phyloP scores from a whole-genome alignment of 805 yeast species.

The Candida easanensis region DNA sequence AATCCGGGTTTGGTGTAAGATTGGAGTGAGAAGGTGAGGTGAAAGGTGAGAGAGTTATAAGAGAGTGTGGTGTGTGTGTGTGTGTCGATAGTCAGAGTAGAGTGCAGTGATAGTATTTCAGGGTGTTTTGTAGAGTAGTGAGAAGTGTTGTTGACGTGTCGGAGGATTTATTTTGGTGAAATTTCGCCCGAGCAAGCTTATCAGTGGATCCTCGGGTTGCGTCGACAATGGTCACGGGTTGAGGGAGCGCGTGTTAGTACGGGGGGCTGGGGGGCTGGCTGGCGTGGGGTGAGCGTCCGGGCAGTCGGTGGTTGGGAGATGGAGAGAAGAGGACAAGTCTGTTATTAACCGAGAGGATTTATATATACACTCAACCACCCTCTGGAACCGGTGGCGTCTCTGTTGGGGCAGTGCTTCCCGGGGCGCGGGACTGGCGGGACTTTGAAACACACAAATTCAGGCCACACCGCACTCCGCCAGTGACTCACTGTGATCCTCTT shows the following conservation, averaged over 20 bases:
- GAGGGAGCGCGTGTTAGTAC: not conserved
- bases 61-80: not conserved
- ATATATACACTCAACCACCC: too few species aligned
- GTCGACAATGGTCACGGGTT: too few species aligned
- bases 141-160: not conserved
- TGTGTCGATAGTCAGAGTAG: too few species aligned
- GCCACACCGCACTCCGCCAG: not conserved
- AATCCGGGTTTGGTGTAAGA: too few species aligned
- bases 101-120: not conserved
- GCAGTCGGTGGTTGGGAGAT: not conserved
- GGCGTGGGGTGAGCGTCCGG: not conserved
- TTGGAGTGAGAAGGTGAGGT: too few species aligned
- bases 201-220: not conserved
- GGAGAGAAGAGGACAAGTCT: too few species aligned
- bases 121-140: not conserved
- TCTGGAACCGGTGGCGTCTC: not conserved
- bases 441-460: too few species aligned
- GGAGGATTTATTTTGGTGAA: not conserved
- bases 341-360: too few species aligned
- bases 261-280: too few species aligned
- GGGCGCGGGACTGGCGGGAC: too few species aligned
- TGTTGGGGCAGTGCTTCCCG: not conserved
- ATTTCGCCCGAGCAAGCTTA: conserved; percentile 1
- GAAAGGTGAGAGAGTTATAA: not conserved
- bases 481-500: not conserved